phyloP scores from a whole-genome alignment of 495 filamentous ascomycete species.

The Xylaria telfairii region DNA sequence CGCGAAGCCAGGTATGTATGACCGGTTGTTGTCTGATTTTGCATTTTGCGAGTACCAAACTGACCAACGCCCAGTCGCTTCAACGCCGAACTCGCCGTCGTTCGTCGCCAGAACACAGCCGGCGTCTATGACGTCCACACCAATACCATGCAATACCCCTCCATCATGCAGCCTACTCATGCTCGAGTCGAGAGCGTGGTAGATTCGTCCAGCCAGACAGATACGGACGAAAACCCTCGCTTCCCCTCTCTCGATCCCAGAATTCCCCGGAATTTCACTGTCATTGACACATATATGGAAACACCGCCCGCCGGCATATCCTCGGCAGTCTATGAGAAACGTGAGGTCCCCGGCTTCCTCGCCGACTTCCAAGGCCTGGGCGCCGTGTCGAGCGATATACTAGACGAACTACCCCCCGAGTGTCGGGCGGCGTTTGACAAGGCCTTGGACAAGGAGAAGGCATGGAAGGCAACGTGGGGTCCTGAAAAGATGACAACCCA shows the following conservation, averaged over 20 bases:
- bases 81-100: slow-evolving; percentile 70
- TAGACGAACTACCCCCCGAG: slow-evolving; percentile 72
- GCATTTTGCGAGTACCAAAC: slow-evolving; percentile 32
- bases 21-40: slow-evolving; percentile 10
- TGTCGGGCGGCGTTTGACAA: slow-evolving; percentile 72
- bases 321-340: slow-evolving; percentile 54
- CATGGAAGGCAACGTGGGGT: slow-evolving; percentile 77
- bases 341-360: slow-evolving; percentile 47
- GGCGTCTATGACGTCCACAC: slow-evolving; percentile 94
- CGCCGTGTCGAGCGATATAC: slow-evolving; percentile 68
- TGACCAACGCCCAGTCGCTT: slow-evolving; percentile 65
- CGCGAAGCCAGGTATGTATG: slow-evolving; percentile 85
- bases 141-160: slow-evolving; percentile 85
- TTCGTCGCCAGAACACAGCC: slow-evolving; percentile 69
- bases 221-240: slow-evolving; percentile 38
- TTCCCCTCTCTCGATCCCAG: slow-evolving; percentile 70
- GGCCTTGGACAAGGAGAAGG: slow-evolving; percentile 63
- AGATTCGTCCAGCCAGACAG: slow-evolving; percentile 39
- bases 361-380: slow-evolving; percentile 70
- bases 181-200: slow-evolving; percentile 75
- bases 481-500: slow-evolving; percentile 60
- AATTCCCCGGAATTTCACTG: slow-evolving; percentile 74
- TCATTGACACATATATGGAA: slow-evolving; percentile 73
- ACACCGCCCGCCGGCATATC: slow-evolving; percentile 55
- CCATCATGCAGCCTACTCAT: slow-evolving; percentile 88